phyloP scores from a whole-genome alignment of 2,329 filamentous ascomycete genomes.

The Phaeophleospora eucalypticola region DNA sequence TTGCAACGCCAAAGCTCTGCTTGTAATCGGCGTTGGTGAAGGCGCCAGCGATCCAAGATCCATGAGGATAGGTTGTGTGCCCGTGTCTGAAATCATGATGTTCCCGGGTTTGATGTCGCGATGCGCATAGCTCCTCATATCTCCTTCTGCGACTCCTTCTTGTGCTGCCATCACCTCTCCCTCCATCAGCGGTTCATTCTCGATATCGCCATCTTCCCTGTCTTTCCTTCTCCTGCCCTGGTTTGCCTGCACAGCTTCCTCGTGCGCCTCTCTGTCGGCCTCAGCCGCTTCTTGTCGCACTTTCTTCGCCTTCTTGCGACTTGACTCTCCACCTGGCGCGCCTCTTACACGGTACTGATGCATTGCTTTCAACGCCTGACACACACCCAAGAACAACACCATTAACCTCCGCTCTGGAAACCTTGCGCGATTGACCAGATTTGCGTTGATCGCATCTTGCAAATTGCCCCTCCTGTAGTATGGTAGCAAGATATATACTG shows the following conservation, averaged over 20 bases:
- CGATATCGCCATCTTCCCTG: constrained; percentile 58
- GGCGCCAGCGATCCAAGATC: constrained; percentile 88
- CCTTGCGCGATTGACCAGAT: constrained; percentile 86
- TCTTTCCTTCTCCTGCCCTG: constrained; percentile 39
- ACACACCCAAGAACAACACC: constrained; percentile 87
- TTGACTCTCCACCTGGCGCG: constrained; percentile 48
- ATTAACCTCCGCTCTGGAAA: constrained; percentile 88
- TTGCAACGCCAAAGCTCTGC: constrained; percentile 81
- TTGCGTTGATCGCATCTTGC: constrained; percentile 97
- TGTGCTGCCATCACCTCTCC: constrained; percentile 66
- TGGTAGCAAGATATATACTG: constrained; percentile 91
- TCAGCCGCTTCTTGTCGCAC: constrained; percentile 53
- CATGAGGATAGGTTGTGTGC: constrained; percentile 88
- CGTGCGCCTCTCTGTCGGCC: constrained; percentile 47
- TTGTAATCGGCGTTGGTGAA: constrained; percentile 83
- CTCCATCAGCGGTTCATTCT: constrained; percentile 74
- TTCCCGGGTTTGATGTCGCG: constrained; percentile 98
- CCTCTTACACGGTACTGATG: constrained; percentile 73
- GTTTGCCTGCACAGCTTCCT: constrained; percentile 46
- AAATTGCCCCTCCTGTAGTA: constrained; percentile 95
- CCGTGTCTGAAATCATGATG: constrained; percentile 96
- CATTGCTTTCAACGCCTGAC: constrained; percentile 82
- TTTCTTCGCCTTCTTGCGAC: constrained; percentile 52
- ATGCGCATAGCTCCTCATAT: constrained; percentile 79
- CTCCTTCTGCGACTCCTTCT: constrained; percentile 64